phyloP scores from a whole-genome alignment of 108 stramenopile genomes.

The Craspedostauros australis region DNA sequence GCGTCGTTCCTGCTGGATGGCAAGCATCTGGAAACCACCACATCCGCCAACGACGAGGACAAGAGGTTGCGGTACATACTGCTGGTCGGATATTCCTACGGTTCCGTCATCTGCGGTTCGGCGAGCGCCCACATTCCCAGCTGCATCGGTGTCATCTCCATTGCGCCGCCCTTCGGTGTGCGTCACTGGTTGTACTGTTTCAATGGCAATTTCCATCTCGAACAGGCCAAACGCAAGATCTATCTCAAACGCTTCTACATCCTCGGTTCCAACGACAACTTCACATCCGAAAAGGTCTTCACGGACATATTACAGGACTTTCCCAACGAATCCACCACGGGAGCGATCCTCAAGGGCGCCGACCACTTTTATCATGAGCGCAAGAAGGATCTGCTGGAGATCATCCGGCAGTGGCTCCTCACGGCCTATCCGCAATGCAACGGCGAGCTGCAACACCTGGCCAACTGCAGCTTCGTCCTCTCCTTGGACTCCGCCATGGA shows the following conservation, averaged over 20 bases:
- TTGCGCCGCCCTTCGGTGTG: slow-evolving; percentile 48
- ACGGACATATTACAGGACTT: slow-evolving; percentile 20
- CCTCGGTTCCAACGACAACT: slow-evolving; percentile 46
- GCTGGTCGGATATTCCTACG: slow-evolving; percentile 61
- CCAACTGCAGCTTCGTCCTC: no score
- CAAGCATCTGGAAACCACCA: slow-evolving; percentile 2
- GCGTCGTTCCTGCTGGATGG: slow-evolving; percentile 25
- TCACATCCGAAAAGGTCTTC: slow-evolving; percentile 40
- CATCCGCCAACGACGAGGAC: not conserved
- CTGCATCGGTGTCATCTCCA: slow-evolving; percentile 36
- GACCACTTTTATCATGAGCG: slow-evolving; percentile 53
- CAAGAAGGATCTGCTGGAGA: slow-evolving; percentile 48
- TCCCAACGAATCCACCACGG: slow-evolving; percentile 22
- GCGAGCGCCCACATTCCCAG: slow-evolving; percentile 31
- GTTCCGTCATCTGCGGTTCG: slow-evolving; percentile 37
- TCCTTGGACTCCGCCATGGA: no score
- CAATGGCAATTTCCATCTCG: slow-evolving; percentile 36
- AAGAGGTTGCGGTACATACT: slow-evolving; percentile 17
- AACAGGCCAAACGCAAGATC: slow-evolving; percentile 20
- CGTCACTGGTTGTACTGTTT: slow-evolving; percentile 49
- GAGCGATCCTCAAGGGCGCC: slow-evolving; percentile 30
- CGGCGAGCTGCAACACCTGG: slow-evolving; percentile 12
- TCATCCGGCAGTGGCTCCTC: slow-evolving; percentile 35
- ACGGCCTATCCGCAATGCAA: slow-evolving; percentile 20
- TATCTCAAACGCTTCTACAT: slow-evolving; percentile 33